phyloP scores from a whole-genome alignment of 129 eudicot species.

The Artemisia annua region DNA sequence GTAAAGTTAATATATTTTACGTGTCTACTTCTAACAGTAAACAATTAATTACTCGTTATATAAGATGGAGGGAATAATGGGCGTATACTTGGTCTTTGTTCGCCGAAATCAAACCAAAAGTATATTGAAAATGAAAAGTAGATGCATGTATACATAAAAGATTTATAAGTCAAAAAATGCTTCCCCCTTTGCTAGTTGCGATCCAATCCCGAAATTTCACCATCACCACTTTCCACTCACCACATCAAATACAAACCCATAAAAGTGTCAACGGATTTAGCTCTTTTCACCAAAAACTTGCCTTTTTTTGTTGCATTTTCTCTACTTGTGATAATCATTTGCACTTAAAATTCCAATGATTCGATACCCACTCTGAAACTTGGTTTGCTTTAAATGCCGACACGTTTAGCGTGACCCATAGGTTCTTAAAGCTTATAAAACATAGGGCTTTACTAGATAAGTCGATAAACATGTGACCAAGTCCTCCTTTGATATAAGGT shows the following conservation, averaged over 20 bases:
- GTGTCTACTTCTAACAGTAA: too few relatives aligned
- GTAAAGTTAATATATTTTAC: too few relatives aligned
- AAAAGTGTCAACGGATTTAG: too few relatives aligned
- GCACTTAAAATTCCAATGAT: slow-evolving; percentile 1
- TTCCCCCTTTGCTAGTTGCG: slow-evolving; percentile 17
- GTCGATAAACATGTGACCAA: too few relatives aligned
- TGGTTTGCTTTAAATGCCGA: too few relatives aligned
- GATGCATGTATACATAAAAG: slow-evolving; percentile 12
- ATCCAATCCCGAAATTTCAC: slow-evolving; percentile 21
- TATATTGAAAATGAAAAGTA: not conserved
- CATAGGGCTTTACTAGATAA: too few relatives aligned
- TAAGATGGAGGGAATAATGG: too few relatives aligned
- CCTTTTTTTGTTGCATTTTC: slow-evolving; percentile 15
- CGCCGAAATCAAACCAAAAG: not conserved
- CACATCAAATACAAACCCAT: slow-evolving; percentile 8
- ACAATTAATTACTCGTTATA: too few relatives aligned
- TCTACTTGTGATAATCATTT: slow-evolving; percentile 19
- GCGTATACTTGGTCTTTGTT: too few relatives aligned
- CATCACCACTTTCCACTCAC: slow-evolving; percentile 27
- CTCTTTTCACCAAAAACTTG: slow-evolving; percentile 13
- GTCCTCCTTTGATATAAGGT: too few relatives aligned
- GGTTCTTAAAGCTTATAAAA: too few relatives aligned
- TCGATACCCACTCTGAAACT: not conserved
- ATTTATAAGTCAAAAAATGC: slow-evolving; percentile 3
- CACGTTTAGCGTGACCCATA: too few relatives aligned